These are phyloP conservation scores for Dunaliella sp. DNA, from an alignment of 139 green algal genomes.

Conservation along the genomic window DNA sequence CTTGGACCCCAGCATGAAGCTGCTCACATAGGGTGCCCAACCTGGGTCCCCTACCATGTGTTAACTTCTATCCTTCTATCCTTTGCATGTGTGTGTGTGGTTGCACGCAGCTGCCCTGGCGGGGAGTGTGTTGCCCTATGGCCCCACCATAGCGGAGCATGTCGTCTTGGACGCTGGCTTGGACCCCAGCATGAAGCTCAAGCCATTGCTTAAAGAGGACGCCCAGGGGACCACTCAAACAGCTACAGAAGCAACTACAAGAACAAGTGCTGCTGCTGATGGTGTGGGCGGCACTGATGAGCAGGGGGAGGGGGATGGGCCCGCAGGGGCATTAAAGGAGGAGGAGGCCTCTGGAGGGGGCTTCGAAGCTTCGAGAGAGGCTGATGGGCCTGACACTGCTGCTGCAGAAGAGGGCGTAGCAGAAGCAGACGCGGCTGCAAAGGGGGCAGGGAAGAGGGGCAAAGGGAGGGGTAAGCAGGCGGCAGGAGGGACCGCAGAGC, in stretches of 20 bases:
- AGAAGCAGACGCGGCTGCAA: neutral
- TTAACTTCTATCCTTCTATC: too few relatives aligned
- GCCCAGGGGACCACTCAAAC: too few relatives aligned
- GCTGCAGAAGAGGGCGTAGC: neutral
- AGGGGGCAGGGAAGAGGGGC: neutral
- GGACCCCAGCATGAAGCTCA: conserved; percentile 26
- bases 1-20: too few relatives aligned
- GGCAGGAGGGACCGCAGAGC: neutral
- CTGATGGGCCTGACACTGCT: neutral
- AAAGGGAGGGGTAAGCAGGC: neutral
- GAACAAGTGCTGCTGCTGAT: too few relatives aligned
- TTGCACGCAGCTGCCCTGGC: neutral
- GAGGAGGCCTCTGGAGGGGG: too few relatives aligned
- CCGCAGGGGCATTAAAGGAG: conserved; percentile 9
- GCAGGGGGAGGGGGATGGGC: too few relatives aligned
- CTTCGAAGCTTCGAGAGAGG: too few relatives aligned
- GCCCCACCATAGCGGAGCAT: conserved; percentile 81
- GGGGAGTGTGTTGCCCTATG: conserved; percentile 63
- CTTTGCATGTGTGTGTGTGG: neutral
- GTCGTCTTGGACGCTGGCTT: conserved; percentile 68
- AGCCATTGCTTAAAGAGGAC: too few relatives aligned
- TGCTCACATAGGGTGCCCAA: too few relatives aligned
- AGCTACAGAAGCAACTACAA: too few relatives aligned
- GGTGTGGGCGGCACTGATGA: too few relatives aligned
- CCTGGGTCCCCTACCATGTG: too few relatives aligned